A percentile compares a stretch with the other conserved stretches of the same genome.
Evolutionary conservation across 176 grass and related monocot genomes (phyloP).

Genomic region (Ampelocalamus luodianensis): DNA sequence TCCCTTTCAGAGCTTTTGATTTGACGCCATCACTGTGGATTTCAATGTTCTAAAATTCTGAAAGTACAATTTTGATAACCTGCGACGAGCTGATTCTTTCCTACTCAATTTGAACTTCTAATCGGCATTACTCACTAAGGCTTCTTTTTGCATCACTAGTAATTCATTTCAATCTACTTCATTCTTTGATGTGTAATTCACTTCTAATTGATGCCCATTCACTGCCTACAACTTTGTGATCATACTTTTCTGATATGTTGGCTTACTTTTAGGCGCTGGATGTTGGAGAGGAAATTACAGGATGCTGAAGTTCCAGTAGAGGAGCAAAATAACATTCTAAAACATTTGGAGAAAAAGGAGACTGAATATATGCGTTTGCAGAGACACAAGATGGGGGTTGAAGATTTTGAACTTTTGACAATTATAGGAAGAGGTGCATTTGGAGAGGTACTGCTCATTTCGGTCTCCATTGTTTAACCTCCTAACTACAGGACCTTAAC

Average conservation of each 20-base stretch:
- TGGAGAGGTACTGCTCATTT: slow-evolving; percentile 67
- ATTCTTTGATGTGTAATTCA: slow-evolving; percentile 4
- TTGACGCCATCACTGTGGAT: neutral
- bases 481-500: slow-evolving; percentile 29
- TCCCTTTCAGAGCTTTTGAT: neutral
- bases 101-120: neutral
- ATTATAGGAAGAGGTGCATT: slow-evolving; percentile 99
- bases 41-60: neutral
- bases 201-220: slow-evolving; percentile 2
- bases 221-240: neutral
- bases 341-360: slow-evolving; percentile 97
- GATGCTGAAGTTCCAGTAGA: slow-evolving; percentile 95
- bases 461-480: slow-evolving; percentile 10
- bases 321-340: slow-evolving; percentile 93
- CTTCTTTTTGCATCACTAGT: neutral
- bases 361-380: slow-evolving; percentile 97
- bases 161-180: slow-evolving; percentile 22
- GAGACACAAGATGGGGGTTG: slow-evolving; percentile 96
- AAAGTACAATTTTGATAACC: neutral
- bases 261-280: slow-evolving; percentile 75
- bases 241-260: slow-evolving; percentile 32
- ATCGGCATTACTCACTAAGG: neutral
- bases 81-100: neutral
- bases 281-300: slow-evolving; percentile 91
- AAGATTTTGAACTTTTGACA: slow-evolving; percentile 99